These are phyloP conservation scores for Pezicula radicicola DNA, from an alignment of 2,329 filamentous ascomycete species.

Conservation along the genomic window DNA sequence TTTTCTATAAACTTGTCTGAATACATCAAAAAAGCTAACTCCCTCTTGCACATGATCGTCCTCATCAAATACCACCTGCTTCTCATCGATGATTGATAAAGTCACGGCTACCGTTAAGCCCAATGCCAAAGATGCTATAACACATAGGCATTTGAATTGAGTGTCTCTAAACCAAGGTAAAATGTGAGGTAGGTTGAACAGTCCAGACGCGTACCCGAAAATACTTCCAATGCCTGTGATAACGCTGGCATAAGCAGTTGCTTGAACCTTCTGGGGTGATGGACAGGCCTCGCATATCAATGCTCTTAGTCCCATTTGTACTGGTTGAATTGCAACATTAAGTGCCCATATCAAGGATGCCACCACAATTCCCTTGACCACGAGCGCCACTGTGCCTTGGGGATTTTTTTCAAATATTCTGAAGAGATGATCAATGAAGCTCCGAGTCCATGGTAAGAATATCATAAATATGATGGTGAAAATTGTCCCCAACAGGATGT, in stretches of 20 bases:
- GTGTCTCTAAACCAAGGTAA: constrained; percentile 8
- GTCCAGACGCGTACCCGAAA: constrained; percentile 25
- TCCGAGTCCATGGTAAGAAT: constrained; percentile 45
- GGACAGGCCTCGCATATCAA: constrained; percentile 25
- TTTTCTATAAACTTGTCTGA: no score
- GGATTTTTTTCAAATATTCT: not conserved
- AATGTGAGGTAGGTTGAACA: constrained; percentile 16
- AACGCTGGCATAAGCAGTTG: constrained; percentile 26
- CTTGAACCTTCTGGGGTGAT: constrained; percentile 24
- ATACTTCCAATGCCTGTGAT: constrained; percentile 27
- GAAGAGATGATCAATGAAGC: constrained; percentile 27
- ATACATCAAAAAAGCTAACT: no score
- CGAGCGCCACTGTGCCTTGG: not conserved
- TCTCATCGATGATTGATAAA: constrained; percentile 9
- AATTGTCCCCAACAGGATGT: constrained; percentile 46
- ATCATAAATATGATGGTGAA: constrained; percentile 47
- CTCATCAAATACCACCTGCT: not conserved
- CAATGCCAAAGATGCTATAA: no score
- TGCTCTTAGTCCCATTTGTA: constrained; percentile 26
- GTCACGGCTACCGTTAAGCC: constrained; percentile 17
- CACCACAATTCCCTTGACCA: constrained; percentile 16
- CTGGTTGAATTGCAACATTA: constrained; percentile 26
- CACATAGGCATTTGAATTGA: constrained; percentile 19
- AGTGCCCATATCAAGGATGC: constrained; percentile 22
- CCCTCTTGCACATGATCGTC: constrained; percentile 13